phyloP scores from a whole-genome alignment of 2,329 filamentous ascomycete genomes.

The Claviceps paspali region DNA sequence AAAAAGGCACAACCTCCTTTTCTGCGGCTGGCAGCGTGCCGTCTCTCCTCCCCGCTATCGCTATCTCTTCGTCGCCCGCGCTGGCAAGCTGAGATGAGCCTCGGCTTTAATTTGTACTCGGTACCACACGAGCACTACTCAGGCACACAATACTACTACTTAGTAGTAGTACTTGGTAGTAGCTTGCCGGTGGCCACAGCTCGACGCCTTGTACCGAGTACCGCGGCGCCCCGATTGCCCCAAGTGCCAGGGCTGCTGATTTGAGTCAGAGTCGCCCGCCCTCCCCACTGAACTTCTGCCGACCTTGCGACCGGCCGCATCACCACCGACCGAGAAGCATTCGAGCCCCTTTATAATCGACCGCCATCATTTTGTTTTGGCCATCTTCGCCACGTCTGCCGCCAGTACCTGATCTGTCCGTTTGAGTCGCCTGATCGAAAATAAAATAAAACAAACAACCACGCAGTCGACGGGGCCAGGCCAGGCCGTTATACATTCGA shows the following conservation, averaged over 20 bases:
- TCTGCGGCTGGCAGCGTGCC: neutral
- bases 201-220: neutral
- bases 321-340: neutral
- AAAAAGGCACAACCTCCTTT: too few species aligned
- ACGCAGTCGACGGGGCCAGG: too few species aligned
- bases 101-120: constrained; percentile 7
- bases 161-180: neutral
- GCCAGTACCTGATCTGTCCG: too few species aligned
- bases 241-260: constrained; percentile 1
- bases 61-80: neutral
- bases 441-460: neutral
- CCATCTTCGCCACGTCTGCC: neutral
- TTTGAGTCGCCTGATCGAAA: too few species aligned
- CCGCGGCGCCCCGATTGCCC: too few species aligned
- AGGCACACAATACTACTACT: too few species aligned
- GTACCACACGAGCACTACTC: too few species aligned
- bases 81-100: constrained; percentile 1
- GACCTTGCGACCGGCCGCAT: constrained; percentile 5
- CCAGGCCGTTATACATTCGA: neutral
- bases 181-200: neutral
- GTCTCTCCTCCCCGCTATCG: neutral
- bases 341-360: too few species aligned
- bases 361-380: too few species aligned
- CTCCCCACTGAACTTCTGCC: constrained; percentile 7
- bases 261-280: constrained; percentile 12